These are phyloP conservation scores for Saccharomycopsis javanensis DNA, from an alignment of 805 yeast genomes.

Conservation along the genomic window DNA sequence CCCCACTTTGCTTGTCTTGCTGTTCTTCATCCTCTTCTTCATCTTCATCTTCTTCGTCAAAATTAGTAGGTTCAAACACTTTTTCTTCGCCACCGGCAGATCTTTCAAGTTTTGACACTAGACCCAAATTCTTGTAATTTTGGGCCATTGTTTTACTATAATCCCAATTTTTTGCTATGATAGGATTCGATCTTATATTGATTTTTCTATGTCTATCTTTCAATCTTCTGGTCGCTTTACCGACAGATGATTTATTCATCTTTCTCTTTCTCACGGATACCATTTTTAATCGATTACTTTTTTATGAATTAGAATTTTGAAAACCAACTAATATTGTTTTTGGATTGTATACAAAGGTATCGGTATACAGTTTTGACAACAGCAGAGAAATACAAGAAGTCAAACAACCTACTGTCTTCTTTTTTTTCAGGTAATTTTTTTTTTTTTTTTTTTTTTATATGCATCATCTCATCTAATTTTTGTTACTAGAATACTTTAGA, in stretches of 20 bases:
- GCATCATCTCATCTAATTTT: not conserved
- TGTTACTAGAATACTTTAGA: no score
- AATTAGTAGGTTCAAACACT: conserved; percentile 28
- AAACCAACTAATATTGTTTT: not conserved
- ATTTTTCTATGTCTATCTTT: conserved; percentile 65
- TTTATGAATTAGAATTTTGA: not conserved
- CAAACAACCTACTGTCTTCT: not conserved
- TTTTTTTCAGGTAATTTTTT: conserved; percentile 1
- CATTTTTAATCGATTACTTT: conserved; percentile 31
- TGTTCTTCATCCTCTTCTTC: conserved; percentile 16
- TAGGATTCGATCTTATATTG: conserved; percentile 61
- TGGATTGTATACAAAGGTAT: no score
- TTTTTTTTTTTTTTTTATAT: not conserved
- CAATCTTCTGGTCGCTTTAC: conserved; percentile 56
- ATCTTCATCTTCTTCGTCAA: conserved; percentile 25
- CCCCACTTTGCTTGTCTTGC: conserved; percentile 17
- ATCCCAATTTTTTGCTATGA: conserved; percentile 90
- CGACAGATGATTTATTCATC: conserved; percentile 62
- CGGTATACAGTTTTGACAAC: no score
- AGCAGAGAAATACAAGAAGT: not conserved
- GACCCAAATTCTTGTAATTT: conserved; percentile 76
- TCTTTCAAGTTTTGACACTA: conserved; percentile 53
- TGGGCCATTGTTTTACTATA: conserved; percentile 68
- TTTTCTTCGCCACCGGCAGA: conserved; percentile 79
- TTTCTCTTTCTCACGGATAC: conserved; percentile 77